Evolutionary conservation across 148 eudicot species (phyloP).

Genomic region (Fagopyrum esculentum): DNA sequence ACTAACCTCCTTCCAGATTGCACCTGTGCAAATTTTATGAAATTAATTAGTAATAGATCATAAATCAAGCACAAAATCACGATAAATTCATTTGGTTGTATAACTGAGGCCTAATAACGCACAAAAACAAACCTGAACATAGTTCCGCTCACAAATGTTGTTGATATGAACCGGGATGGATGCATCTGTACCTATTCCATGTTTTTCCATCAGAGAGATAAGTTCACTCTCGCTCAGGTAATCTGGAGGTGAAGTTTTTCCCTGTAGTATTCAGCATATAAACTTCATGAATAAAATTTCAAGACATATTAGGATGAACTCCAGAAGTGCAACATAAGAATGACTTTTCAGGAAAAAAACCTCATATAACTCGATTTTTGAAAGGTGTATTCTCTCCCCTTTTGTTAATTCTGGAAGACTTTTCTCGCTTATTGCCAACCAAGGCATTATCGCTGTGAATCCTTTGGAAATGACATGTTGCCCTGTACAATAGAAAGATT

Average conservation of each 20-base stretch:
- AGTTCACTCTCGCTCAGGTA: constrained; percentile 89
- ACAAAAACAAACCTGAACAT: constrained; percentile 65
- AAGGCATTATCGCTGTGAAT: constrained; percentile 79
- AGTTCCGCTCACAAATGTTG: constrained; percentile 94
- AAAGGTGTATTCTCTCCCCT: constrained; percentile 63
- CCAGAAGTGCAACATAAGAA: neutral
- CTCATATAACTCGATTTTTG: constrained; percentile 78
- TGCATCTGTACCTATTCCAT: constrained; percentile 97
- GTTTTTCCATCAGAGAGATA: constrained; percentile 93
- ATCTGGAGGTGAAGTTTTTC: constrained; percentile 76
- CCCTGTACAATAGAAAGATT: constrained; percentile 66
- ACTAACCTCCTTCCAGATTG: constrained; percentile 84
- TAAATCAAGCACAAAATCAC: constrained; percentile 12
- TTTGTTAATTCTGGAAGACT: constrained; percentile 69
- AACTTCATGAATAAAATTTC: constrained; percentile 1
- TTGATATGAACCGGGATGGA: constrained; percentile 93
- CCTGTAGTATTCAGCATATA: constrained; percentile 35
- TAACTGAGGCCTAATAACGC: neutral
- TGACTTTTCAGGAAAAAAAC: constrained; percentile 25
- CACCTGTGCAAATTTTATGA: constrained; percentile 41
- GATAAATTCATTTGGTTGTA: neutral
- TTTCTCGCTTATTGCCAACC: constrained; percentile 82
- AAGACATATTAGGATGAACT: neutral
- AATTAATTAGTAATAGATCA: neutral
- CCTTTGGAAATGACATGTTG: constrained; percentile 64